A percentile compares a stretch with the other conserved stretches of the same genome.
Conservation (phyloP, 768 basidiomycete genomes). For the Phlebiopsis flavidoalba region DNA sequence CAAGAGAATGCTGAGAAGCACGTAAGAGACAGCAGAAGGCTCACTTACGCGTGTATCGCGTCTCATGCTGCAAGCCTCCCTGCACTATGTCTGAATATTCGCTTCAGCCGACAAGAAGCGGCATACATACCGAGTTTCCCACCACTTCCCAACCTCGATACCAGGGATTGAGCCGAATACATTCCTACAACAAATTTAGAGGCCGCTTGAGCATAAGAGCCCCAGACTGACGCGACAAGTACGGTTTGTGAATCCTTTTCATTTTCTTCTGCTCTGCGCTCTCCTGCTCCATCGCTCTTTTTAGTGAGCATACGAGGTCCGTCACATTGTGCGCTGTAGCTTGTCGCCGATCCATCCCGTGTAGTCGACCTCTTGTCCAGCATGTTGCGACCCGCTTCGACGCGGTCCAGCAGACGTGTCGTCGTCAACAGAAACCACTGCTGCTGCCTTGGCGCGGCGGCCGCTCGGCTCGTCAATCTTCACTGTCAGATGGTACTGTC, state of each 20-base stretch:
- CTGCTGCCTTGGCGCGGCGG: slow-evolving; percentile 14
- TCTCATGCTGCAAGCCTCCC: slow-evolving; percentile 66
- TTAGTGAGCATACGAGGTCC: slow-evolving; percentile 5
- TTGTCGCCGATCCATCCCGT: slow-evolving; percentile 36
- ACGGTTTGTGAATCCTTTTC: slow-evolving; percentile 46
- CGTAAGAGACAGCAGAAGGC: neutral
- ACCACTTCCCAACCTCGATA: slow-evolving; percentile 77
- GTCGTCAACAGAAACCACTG: slow-evolving; percentile 4
- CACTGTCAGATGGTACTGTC: slow-evolving; percentile 21
- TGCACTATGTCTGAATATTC: slow-evolving; percentile 14
- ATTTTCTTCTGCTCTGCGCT: slow-evolving; percentile 21
- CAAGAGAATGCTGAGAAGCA: neutral
- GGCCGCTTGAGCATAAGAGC: neutral
- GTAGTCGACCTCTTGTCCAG: slow-evolving; percentile 55
- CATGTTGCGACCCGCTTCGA: slow-evolving; percentile 63
- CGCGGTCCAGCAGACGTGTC: slow-evolving; percentile 33
- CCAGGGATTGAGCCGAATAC: slow-evolving; percentile 78
- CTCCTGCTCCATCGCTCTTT: slow-evolving; percentile 19
- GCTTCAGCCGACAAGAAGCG: neutral
- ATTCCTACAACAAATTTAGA: slow-evolving; percentile 43
- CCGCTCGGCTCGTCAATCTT: slow-evolving; percentile 20
- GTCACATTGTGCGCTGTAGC: slow-evolving; percentile 7
- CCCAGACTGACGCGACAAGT: slow-evolving; percentile 20
- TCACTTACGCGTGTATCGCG: slow-evolving; percentile 80
- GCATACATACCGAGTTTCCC: slow-evolving; percentile 55